Evolutionary conservation across 1,139 yeast genomes (phyloP).

Genomic region (Saccharomyces uvarum): DNA sequence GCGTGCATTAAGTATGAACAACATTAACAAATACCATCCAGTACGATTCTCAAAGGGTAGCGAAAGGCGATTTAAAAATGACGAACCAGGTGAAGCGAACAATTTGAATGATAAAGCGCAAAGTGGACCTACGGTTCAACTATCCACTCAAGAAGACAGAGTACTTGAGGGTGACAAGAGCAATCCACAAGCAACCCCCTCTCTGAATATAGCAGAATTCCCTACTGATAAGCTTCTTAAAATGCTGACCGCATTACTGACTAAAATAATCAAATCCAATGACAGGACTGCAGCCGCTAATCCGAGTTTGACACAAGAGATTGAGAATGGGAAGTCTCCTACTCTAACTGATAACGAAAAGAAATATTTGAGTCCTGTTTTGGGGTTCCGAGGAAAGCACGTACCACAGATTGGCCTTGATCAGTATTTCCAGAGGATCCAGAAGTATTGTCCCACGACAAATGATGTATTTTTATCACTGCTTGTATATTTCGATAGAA

Average conservation of each 20-base stretch:
- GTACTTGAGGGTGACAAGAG: neutral
- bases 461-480: constrained; percentile 89
- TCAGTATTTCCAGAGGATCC: constrained; percentile 80
- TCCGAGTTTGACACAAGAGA: neutral
- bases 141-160: neutral
- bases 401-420: constrained; percentile 89
- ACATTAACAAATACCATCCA: neutral
- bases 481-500: constrained; percentile 87
- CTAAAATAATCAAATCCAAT: constrained; percentile 82
- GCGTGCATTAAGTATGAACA: neutral
- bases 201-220: constrained; percentile 67
- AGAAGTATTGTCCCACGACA: constrained; percentile 95
- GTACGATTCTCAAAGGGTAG: neutral
- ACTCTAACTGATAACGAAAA: neutral
- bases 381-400: constrained; percentile 92
- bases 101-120: neutral
- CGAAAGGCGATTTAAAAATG: neutral
- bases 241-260: constrained; percentile 77
- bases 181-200: neutral
- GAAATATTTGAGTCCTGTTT: constrained; percentile 36
- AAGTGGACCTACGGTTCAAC: neutral
- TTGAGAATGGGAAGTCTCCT: neutral
- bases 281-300: constrained; percentile 36
- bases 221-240: constrained; percentile 72
- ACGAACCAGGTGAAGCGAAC: neutral